Base-by-base conservation (phyloP, 2,329 filamentous ascomycete genomes). In the Akanthomyces lecanii region DNA sequence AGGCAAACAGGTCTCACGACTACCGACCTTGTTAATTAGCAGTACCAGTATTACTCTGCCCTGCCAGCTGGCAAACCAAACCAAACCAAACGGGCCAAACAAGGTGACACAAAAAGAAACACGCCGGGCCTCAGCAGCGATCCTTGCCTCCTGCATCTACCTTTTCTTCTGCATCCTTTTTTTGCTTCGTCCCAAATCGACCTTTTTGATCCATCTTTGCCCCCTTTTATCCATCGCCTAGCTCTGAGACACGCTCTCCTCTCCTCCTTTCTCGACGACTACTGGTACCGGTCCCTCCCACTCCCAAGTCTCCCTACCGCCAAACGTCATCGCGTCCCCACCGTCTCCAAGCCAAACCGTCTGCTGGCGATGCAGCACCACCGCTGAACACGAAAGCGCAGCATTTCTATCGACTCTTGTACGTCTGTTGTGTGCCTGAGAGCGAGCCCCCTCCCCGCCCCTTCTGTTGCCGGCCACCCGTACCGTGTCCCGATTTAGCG, bases 291-390 rank as follows among this genome's bases (percentile, higher is more conserved):
- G 21, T 21, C 1, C 21, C 44, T 18, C 2, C 53, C 23, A 14
- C 61, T 63, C 45, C 62, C 55, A 64, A 33, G 53, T 53, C 62
- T 66, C 61, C 62, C 66, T 68, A 70, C 62, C 25, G 33, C 57
- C 23, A 61, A 63, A 65, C 70, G 70, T 72, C 70, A 72, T 72
- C 67, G 64, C 65, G 66, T 68, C 67, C 64, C 70, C 70, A 71
- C 70, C 60, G 51, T 53, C 67, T 67, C 10, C 70, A 69, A 71
- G 23, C 33, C 56, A 40, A 23, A 62, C 70, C 68, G 68, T 65
- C 61, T 64, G 63, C 67, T 63, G 63, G 69, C 69, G 67, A 70
- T 69, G 67, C 68, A 71, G 65, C 67, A 44, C 53, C 53, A 10
- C 7, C 23, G 59, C 28, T 18, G n/a, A 44, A 51, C 42, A 55